Evolutionary conservation across 805 yeast species (phyloP).

Genomic region (Saturnispora sanitii): DNA sequence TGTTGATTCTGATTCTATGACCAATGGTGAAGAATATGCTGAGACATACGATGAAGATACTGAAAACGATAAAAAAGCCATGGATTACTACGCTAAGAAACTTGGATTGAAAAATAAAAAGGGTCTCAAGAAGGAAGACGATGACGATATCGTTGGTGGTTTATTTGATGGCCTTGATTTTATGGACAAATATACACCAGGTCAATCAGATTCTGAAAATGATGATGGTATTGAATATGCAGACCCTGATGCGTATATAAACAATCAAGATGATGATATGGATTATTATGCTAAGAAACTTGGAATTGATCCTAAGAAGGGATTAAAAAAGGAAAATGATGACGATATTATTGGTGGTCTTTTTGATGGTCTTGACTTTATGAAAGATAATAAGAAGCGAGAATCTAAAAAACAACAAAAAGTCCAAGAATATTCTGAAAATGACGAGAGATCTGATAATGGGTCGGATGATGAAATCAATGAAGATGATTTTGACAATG

Average conservation of each 20-base stretch:
- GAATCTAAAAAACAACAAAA: constrained; percentile 12
- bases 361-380: constrained; percentile 53
- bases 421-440: constrained; percentile 6
- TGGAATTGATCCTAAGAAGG: constrained; percentile 51
- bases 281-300: constrained; percentile 74
- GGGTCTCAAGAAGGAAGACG: constrained; percentile 41
- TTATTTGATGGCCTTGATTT: constrained; percentile 64
- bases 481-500: constrained; percentile 26
- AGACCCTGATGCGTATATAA: constrained; percentile 7
- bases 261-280: constrained; percentile 46
- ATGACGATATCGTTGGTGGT: constrained; percentile 73
- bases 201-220: constrained; percentile 24
- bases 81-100: constrained; percentile 73
- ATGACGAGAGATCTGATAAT: constrained; percentile 10
- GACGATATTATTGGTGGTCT: constrained; percentile 76
- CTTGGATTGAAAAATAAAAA: constrained; percentile 56
- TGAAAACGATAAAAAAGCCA: constrained; percentile 57
- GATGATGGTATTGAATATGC: not conserved
- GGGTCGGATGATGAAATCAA: constrained; percentile 20
- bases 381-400: constrained; percentile 10
- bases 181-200: constrained; percentile 11
- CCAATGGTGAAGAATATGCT: constrained; percentile 12
- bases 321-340: constrained; percentile 45
- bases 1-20: constrained; percentile 7
- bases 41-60: constrained; percentile 1